Base-by-base conservation (phyloP, 768 basidiomycete species). In the Hypsizygus marmoreus region DNA sequence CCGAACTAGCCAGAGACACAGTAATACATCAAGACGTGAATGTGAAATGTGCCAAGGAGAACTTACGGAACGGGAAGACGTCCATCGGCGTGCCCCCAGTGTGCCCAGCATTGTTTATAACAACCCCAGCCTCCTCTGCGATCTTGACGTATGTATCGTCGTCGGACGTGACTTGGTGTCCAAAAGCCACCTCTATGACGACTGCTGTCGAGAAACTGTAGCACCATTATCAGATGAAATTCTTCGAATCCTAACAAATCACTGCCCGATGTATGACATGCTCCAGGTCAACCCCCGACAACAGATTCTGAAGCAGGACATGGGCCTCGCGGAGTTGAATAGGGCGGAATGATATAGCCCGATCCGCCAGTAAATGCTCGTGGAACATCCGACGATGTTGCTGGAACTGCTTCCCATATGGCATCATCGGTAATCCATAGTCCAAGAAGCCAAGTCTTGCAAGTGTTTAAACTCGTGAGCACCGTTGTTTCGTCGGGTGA, bases 111-210 rank as follows among this genome's bases (percentile, higher is more conserved):
- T 53, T 14, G 40, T 49, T 20, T 40, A 65, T 40, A 43, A 63
- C 45, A n/a, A 61, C 36, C 19, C 61, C 50, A 14, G 66, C 61
- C 17, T 58, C 52, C 26, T 71, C 63, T 6, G 67, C 67, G 9
- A 69, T 50, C 10, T 51, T 39, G n/a, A 79, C 57, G 36, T 69
- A 64, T 2, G 62, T 58, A 43, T 79, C 74, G 11, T 71, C 64
- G 28, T 56, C 48, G 6, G 60, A 61, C 2, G 54, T 49, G 33
- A 72, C 51, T 17, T 57, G 50, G 26, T 69, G 61, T 8, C 72
- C 71, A 34, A 66, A 70, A 0, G 66, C 54, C 37, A 63, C 45
- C 31, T 49, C 41, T 55, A 66, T 58, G 23, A 65, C 62, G 9
- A 55, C 56, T 5, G 53, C 49, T 2, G 36, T 47, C 32, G 35